These are phyloP conservation scores for Mycena amicta DNA, from an alignment of 768 basidiomycete genomes.

Conservation along the genomic window DNA sequence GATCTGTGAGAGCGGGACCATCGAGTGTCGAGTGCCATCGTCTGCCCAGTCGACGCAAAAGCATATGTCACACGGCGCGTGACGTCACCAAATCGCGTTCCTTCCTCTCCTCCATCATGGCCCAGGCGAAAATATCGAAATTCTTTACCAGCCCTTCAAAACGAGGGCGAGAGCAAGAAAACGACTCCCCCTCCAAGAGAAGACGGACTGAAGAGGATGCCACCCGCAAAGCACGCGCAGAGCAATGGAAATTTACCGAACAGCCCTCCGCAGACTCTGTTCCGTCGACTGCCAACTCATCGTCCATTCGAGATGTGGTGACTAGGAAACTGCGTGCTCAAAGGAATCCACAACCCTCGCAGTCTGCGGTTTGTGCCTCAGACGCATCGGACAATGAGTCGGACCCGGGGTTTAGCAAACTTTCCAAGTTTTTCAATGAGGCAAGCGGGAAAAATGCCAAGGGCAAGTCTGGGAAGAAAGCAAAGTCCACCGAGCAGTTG, in stretches of 20 bases:
- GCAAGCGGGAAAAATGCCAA: conserved; percentile 14
- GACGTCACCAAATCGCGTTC: not conserved
- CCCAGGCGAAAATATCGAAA: not conserved
- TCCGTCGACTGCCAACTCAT: not conserved
- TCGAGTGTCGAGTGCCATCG: conserved; percentile 38
- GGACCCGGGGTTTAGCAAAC: conserved; percentile 53
- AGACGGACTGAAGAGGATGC: not conserved
- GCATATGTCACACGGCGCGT: not conserved
- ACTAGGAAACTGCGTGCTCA: not conserved
- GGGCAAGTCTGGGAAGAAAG: conserved; percentile 39
- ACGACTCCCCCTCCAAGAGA: not conserved
- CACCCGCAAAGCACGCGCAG: not conserved
- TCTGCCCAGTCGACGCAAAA: not conserved
- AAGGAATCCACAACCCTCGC: not conserved
- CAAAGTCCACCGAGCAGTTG: conserved; percentile 39
- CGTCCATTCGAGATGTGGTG: not conserved
- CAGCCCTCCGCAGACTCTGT: not conserved
- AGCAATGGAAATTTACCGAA: not conserved
- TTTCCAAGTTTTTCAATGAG: conserved; percentile 50
- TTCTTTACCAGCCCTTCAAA: not conserved
- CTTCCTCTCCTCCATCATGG: not conserved
- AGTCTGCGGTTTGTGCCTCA: not conserved
- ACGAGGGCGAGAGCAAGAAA: not conserved
- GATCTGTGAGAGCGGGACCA: no score
- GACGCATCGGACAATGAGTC: conserved; percentile 33